phyloP scores from a whole-genome alignment of 345 rosid species.

The Eucalyptus marginata region DNA sequence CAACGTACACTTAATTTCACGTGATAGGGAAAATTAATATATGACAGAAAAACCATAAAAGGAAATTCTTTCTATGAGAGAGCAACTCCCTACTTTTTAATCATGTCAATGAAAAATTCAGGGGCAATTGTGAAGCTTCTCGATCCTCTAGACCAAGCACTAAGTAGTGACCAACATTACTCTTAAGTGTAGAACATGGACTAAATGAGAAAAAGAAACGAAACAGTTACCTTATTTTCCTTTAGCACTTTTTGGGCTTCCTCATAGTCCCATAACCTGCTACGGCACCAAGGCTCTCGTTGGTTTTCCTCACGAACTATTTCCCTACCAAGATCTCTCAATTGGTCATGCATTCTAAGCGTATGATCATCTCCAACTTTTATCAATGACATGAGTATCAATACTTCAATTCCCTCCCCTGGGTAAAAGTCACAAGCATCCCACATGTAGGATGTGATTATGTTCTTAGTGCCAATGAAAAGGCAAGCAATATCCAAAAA shows the following conservation, averaged over 20 bases:
- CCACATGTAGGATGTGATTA: background rate
- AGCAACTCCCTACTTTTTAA: no score
- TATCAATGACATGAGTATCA: background rate
- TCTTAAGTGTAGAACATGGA: background rate
- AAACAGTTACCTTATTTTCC: accelerated
- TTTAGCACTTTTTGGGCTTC: background rate
- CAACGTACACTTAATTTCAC: no score
- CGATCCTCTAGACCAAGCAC: accelerated
- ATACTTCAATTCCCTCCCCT: background rate
- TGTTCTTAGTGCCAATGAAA: accelerated
- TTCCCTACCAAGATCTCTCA: background rate
- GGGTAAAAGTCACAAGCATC: accelerated
- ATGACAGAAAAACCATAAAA: no score
- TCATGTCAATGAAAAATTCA: no score
- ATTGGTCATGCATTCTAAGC: background rate
- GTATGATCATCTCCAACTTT: background rate
- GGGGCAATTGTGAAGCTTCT: no score
- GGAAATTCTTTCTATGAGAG: no score
- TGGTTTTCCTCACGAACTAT: accelerated
- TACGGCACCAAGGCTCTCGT: accelerated
- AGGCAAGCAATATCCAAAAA: background rate
- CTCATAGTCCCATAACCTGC: background rate
- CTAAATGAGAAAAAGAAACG: accelerated
- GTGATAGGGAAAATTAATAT: no score
- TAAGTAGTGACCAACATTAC: background rate